Percentiles rank a stretch among this genome's conserved stretches.
phyloP scores from a whole-genome alignment of 176 grass and related monocot genomes.

The Aegilops sharonensis region DNA sequence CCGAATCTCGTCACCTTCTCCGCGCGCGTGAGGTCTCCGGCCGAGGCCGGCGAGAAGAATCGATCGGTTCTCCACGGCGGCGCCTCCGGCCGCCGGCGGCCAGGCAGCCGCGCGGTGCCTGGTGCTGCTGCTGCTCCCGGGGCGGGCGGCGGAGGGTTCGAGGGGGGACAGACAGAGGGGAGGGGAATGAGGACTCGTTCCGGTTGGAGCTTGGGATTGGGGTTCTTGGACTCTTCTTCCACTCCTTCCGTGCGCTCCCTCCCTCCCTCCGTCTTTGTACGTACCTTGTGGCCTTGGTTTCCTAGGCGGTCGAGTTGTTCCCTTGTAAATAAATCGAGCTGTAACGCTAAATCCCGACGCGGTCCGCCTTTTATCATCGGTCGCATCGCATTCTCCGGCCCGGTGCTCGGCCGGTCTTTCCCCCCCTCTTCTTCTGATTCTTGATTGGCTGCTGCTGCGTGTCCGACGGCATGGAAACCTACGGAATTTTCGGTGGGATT shows the following conservation, averaged over 20 bases:
- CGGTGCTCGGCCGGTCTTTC: not conserved
- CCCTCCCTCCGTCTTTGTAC: not conserved
- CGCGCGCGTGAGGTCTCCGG: not conserved
- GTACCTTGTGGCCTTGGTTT: conserved; percentile 21
- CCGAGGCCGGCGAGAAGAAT: not conserved
- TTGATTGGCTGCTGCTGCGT: not conserved
- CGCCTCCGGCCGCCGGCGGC: not conserved
- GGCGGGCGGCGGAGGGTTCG: conserved; percentile 8
- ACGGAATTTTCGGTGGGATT: not conserved
- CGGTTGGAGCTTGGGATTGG: not conserved
- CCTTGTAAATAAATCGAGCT: not conserved
- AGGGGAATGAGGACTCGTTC: not conserved
- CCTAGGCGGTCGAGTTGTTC: not conserved
- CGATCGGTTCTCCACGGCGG: not conserved
- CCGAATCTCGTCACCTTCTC: conserved; percentile 28
- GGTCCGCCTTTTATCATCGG: not conserved
- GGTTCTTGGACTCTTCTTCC: not conserved
- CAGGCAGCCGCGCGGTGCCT: not conserved
- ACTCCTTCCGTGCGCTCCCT: not conserved
- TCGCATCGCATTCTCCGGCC: not conserved
- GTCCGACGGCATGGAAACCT: not conserved
- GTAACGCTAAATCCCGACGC: conserved; percentile 9
- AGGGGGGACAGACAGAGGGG: not conserved
- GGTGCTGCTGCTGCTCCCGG: not conserved
- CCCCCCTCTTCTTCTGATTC: not conserved